A percentile compares a stretch with the other conserved stretches of the same genome.
Conservation (phyloP, 768 basidiomycete genomes). For the Phanerochaete sordida region DNA sequence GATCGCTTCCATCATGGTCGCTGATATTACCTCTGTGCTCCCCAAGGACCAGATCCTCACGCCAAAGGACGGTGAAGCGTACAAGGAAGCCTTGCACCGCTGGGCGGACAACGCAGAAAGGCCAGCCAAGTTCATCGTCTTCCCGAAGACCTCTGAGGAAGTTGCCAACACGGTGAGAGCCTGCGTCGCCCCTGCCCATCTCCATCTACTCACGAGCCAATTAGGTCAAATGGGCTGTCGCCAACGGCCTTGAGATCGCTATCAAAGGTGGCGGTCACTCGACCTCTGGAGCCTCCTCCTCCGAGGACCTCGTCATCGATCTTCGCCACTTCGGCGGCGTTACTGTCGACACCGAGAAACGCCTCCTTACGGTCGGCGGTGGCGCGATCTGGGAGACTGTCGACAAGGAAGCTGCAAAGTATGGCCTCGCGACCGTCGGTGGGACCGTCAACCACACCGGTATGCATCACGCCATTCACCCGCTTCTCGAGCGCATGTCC, state of each 20-base stretch:
- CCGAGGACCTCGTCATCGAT: conserved; percentile 33
- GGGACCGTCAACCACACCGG: conserved; percentile 13
- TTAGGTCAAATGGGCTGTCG: conserved; percentile 5
- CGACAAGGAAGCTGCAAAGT: conserved; percentile 18
- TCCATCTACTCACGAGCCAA: neutral
- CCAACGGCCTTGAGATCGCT: conserved; percentile 10
- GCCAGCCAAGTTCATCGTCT: conserved; percentile 6
- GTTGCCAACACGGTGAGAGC: conserved; percentile 6
- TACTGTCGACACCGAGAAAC: conserved; percentile 23
- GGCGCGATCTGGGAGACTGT: conserved; percentile 29
- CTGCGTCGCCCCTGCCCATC: neutral
- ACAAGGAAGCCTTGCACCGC: conserved; percentile 8
- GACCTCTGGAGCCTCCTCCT: conserved; percentile 28
- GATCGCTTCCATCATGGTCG: neutral
- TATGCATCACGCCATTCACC: neutral
- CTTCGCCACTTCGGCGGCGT: conserved; percentile 25
- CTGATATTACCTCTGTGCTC: conserved; percentile 7
- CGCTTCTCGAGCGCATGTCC: neutral
- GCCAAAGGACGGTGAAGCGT: conserved; percentile 8
- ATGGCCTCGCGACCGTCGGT: conserved; percentile 19
- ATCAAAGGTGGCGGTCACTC: conserved; percentile 28
- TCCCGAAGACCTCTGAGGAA: conserved; percentile 5
- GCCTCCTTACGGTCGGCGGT: conserved; percentile 26
- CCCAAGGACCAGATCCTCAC: conserved; percentile 11
- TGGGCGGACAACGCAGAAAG: conserved; percentile 9